Percentiles rank a stretch among this genome's conserved stretches.
phyloP scores from a whole-genome alignment of 495 filamentous ascomycete species.

The Lasiosphaeriaceae sp. region DNA sequence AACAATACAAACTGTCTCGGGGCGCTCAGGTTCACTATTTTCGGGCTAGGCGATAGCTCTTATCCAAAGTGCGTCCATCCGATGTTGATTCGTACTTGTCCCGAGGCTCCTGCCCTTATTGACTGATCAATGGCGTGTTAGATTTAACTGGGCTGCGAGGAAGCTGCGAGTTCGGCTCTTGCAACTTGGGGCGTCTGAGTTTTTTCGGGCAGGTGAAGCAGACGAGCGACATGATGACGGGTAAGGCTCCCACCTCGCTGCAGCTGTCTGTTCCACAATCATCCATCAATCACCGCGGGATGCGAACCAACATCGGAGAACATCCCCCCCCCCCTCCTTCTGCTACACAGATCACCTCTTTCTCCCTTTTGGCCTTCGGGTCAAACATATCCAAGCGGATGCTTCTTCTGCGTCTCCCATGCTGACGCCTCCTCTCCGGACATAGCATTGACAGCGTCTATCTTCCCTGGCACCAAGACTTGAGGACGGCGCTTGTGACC shows the following conservation, averaged over 20 bases:
- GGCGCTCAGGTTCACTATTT: conserved; percentile 68
- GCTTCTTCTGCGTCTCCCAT: too few species aligned
- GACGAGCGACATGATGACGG: conserved; percentile 94
- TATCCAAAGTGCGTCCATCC: conserved; percentile 68
- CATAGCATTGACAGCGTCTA: conserved; percentile 70
- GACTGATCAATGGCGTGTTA: conserved; percentile 28
- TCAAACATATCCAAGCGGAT: too few species aligned
- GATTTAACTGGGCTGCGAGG: conserved; percentile 88
- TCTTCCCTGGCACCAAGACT: conserved; percentile 66
- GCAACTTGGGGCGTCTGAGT: conserved; percentile 78
- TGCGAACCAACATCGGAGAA: too few species aligned
- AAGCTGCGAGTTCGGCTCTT: conserved; percentile 82
- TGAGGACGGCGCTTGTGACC: conserved; percentile 61
- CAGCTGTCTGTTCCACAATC: too few species aligned
- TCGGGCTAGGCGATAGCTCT: conserved; percentile 91
- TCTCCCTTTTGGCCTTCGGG: too few species aligned
- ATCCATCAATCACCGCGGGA: too few species aligned
- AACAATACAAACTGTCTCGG: conserved; percentile 63
- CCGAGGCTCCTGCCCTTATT: too few species aligned
- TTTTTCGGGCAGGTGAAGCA: conserved; percentile 74
- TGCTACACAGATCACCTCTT: too few species aligned
- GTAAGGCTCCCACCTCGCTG: too few species aligned
- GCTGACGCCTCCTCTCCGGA: not conserved
- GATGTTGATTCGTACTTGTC: too few species aligned
- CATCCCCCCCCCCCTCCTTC: too few species aligned